Conservation (phyloP, 2,329 filamentous ascomycete species). For the Penicillium oxalicum region DNA sequence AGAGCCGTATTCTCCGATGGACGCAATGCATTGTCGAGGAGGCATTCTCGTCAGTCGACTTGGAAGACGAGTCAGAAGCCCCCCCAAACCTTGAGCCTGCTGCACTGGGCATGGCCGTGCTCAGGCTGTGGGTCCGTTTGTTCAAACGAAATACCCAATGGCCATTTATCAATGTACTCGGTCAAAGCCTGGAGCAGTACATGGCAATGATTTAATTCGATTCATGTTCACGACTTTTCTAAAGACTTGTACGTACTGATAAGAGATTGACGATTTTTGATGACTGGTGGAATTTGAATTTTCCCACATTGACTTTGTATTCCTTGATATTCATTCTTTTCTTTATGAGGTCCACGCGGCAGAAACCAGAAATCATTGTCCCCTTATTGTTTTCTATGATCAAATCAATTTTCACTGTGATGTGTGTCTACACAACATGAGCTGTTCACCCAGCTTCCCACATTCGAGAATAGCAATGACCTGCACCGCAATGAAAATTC, state of each 20-base stretch:
- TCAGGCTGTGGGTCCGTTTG: constrained; percentile 28
- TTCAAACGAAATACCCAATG: constrained; percentile 31
- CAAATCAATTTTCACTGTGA: no score
- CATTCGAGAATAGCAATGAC: no score
- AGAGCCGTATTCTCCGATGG: constrained; percentile 29
- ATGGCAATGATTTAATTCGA: constrained; percentile 20
- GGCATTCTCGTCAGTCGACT: constrained; percentile 29
- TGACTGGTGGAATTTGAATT: no score
- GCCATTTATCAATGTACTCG: constrained; percentile 30
- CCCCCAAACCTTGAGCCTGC: constrained; percentile 21
- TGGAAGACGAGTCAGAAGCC: constrained; percentile 20
- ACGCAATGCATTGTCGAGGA: constrained; percentile 30
- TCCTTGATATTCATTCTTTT: no score
- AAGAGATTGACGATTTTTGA: no score
- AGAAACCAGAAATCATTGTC: no score
- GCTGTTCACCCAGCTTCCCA: no score
- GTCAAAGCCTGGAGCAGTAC: constrained; percentile 27
- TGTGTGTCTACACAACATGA: no score
- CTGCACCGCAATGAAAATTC: no score
- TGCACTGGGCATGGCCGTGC: constrained; percentile 25
- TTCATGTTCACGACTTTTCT: not conserved
- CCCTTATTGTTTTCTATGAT: no score
- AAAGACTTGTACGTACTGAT: not conserved
- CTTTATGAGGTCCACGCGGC: no score
- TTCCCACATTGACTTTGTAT: no score